Conservation (phyloP, 768 basidiomycete genomes). For the Botryobasidium botryosum region DNA sequence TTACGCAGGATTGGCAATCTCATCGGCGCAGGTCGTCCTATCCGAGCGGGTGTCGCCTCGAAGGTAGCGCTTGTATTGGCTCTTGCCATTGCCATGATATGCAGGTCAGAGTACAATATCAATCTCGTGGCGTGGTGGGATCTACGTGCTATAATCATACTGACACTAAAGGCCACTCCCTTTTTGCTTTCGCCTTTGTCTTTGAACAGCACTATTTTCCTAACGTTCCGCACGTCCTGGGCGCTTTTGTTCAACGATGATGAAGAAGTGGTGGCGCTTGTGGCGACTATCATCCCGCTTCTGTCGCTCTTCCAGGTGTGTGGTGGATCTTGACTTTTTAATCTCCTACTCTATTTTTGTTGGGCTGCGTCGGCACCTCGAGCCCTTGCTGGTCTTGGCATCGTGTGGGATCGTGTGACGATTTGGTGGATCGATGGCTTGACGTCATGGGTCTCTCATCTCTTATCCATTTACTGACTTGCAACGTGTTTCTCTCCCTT, state of each 20-base stretch:
- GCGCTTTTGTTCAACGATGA: conserved; percentile 60
- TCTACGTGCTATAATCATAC: conserved; percentile 17
- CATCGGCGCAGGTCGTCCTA: conserved; percentile 60
- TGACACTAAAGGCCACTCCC: no score
- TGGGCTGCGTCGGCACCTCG: no score
- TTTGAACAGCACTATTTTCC: conserved; percentile 38
- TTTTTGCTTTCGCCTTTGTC: background rate
- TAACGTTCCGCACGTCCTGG: conserved; percentile 48
- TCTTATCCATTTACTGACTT: no score
- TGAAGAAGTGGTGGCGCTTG: conserved; percentile 36
- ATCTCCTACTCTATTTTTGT: no score
- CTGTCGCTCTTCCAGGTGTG: conserved; percentile 36
- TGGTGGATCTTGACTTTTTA: no score
- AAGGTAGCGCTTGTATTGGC: conserved; percentile 49
- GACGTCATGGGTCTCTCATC: no score
- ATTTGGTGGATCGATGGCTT: no score
- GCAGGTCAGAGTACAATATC: no score
- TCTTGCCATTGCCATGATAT: conserved; percentile 42
- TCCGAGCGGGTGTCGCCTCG: conserved; percentile 53
- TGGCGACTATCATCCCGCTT: conserved; percentile 55
- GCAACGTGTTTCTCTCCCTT: no score
- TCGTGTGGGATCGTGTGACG: no score
- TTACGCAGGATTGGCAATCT: conserved; percentile 82
- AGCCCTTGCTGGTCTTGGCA: no score
- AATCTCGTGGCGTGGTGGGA: no score